Evolutionary conservation across 78 protist species (phyloP), one percentile per base, ranked within the genome.

Genomic region (Guillardia theta): DNA sequence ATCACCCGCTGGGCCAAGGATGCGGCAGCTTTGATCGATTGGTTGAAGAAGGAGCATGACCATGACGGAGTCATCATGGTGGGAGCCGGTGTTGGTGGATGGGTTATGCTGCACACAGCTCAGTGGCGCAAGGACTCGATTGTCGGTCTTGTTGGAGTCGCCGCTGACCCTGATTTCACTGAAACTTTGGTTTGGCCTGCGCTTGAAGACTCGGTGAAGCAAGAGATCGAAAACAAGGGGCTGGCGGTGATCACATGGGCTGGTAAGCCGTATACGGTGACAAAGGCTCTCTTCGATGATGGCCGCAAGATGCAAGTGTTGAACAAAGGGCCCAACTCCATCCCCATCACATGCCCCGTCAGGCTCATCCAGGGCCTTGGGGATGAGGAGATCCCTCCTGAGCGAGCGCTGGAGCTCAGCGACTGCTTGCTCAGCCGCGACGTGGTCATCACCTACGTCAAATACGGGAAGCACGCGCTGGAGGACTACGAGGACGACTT

Each of bases 101-200:
- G 90, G 90, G 48, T 78, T n/a, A 78, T 78, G 90, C 90, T 78
- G 10, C 90, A 78, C 48, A 30, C 90, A 5, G 90, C 39, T 0
- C 45, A 43, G 39, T 12, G 0, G 47, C 83, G 22, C 27, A 12
- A 24, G 33, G 1, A 33, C 0, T 3, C 33, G 6, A 24, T 70
- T 15, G 45, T 70, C 36, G 83, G 83, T 24, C 22, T 12, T 24
- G 83, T 70, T 70, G 83, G 83, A 36, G 83, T 70, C 46, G 90
- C 90, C 4, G 90, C 90, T 48, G 90, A 78, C 90, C 90, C 90
- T 43, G 90, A 78, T 19, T 78, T 78, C 48, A 78, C 90, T 0
- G 90, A 78, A 30, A 43, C 90, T 10, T 36, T 78, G 1, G 90
- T 78, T 45, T 43, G 45, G 45, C 90, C 90, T 36, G 90, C 90